phyloP scores from a whole-genome alignment of 73 alveolate species.

The Urostyla sp. region DNA sequence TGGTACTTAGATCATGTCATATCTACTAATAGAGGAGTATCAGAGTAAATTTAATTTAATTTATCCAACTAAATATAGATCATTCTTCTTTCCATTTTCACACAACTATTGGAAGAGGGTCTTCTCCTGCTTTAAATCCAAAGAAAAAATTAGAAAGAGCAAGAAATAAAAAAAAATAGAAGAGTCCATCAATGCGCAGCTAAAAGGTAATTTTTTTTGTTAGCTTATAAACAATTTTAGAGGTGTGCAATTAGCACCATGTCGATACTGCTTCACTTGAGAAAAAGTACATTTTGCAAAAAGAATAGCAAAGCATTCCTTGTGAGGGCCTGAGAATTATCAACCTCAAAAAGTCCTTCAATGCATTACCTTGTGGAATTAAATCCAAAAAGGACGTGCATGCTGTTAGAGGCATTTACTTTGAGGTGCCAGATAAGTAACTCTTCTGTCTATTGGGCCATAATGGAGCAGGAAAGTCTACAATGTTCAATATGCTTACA shows the following conservation, averaged over 20 bases:
- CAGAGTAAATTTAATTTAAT: neutral
- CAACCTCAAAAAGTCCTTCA: conserved; percentile 16
- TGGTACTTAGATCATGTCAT: conserved; percentile 69
- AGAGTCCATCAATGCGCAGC: too few relatives aligned
- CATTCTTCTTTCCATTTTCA: conserved; percentile 17
- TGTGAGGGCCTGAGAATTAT: conserved; percentile 47
- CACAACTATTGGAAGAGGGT: conserved; percentile 37
- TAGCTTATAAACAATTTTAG: too few relatives aligned
- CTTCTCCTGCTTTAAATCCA: neutral
- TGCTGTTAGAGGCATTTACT: conserved; percentile 75
- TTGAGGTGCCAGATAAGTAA: conserved; percentile 79
- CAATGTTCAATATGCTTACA: conserved; percentile 81
- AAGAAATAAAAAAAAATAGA: neutral
- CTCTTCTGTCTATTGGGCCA: conserved; percentile 84
- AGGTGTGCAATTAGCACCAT: too few relatives aligned
- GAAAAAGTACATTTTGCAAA: conserved; percentile 17
- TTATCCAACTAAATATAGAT: conserved; percentile 4
- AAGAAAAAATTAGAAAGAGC: neutral
- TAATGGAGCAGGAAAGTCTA: conserved; percentile 94
- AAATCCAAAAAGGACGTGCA: conserved; percentile 54
- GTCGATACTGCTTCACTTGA: conserved; percentile 25
- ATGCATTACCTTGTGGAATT: conserved; percentile 34
- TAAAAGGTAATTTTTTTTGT: too few relatives aligned
- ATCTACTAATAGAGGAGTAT: conserved; percentile 48
- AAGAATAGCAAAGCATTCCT: neutral